Evolutionary conservation across 257 asterid genomes (phyloP).

Genomic region (Nicotiana otophora): DNA sequence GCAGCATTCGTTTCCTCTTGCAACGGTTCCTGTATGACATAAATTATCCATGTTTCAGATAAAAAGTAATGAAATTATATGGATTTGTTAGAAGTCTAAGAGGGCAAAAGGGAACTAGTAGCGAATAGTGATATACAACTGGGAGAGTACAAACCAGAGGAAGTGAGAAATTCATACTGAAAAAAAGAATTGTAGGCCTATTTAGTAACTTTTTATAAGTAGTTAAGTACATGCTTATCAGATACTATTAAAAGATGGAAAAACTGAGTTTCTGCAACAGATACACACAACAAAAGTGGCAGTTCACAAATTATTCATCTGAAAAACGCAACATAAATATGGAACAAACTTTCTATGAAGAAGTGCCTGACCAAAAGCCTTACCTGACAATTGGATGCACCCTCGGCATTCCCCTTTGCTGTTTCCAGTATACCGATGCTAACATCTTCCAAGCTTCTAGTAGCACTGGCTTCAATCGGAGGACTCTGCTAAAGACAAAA

Average conservation of each 20-base stretch:
- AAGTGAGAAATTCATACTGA: background rate
- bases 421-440: slow-evolving; percentile 5
- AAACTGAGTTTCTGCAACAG: background rate
- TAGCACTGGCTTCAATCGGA: slow-evolving; percentile 9
- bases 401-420: slow-evolving; percentile 12
- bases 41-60: background rate
- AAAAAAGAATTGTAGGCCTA: background rate
- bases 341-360: background rate
- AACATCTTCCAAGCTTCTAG: slow-evolving; percentile 20
- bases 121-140: background rate
- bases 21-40: slow-evolving; percentile 24
- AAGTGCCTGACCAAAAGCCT: background rate
- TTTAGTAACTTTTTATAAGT: background rate
- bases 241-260: background rate
- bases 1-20: slow-evolving; percentile 6
- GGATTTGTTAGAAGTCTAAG: background rate
- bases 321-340: background rate
- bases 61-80: background rate
- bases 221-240: background rate
- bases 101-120: background rate
- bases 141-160: background rate
- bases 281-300: background rate
- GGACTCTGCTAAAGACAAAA: slow-evolving; percentile 15
- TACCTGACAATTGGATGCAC: slow-evolving; percentile 5
- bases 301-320: background rate